phyloP scores from a whole-genome alignment of 495 filamentous ascomycete genomes.

The Friedmanniomyces endolithicus region DNA sequence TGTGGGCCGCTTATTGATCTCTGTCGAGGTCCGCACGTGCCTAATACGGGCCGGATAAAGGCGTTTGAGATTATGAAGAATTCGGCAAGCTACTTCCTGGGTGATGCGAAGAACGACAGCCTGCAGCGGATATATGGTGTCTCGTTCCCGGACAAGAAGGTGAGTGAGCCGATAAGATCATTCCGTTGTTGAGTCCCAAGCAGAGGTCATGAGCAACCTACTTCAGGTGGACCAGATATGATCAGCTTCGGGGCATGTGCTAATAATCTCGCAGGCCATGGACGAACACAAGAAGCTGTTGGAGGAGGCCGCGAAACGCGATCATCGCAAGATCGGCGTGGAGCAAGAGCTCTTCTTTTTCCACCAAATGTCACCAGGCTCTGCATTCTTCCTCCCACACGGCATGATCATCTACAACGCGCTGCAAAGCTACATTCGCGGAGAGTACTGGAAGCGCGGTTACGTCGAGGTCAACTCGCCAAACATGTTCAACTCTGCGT shows the following conservation, averaged over 20 bases:
- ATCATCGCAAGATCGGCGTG: conserved; percentile 79
- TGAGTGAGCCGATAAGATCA: not conserved
- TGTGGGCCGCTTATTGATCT: conserved; percentile 71
- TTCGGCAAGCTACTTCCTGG: conserved; percentile 92
- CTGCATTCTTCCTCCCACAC: conserved; percentile 63
- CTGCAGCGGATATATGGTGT: conserved; percentile 93
- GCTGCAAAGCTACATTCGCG: conserved; percentile 61
- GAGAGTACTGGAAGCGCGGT: conserved; percentile 83
- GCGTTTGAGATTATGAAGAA: conserved; percentile 91
- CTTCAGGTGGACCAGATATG: not conserved
- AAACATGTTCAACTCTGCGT: conserved; percentile 81
- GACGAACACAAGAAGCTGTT: conserved; percentile 81
- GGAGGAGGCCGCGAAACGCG: conserved; percentile 90
- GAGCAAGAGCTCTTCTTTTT: conserved; percentile 98
- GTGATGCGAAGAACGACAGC: conserved; percentile 82
- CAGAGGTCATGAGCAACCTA: not conserved
- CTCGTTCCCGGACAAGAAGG: conserved; percentile 92
- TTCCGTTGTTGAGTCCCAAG: too few species aligned
- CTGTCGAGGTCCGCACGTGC: conserved; percentile 74
- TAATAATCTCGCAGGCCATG: conserved; percentile 39
- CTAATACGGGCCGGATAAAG: conserved; percentile 84
- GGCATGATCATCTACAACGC: conserved; percentile 87
- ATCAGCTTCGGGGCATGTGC: not conserved
- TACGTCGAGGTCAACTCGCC: conserved; percentile 93
- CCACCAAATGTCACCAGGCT: conserved; percentile 79